Base-by-base conservation (phyloP, 495 filamentous ascomycete species). In the Hypoxylon fragiforme region DNA sequence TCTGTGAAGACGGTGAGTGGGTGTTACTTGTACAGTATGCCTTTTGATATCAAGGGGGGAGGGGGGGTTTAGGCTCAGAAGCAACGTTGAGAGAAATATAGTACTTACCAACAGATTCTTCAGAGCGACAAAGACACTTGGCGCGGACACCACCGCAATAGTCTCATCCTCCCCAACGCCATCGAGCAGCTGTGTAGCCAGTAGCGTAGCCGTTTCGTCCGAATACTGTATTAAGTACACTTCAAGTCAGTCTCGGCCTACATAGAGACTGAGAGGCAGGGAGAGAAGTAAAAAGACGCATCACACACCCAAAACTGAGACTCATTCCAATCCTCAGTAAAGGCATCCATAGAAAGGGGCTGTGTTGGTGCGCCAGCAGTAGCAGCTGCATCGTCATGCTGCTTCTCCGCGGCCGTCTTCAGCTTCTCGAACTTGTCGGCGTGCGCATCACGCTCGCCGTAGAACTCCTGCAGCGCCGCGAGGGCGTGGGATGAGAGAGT, bases 271-370 rank as follows among this genome's bases (percentile, higher is more conserved):
- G 24, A 28, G 4, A 28, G 24, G 4, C 24, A 28, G 4, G 24
- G 4, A 9, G 24, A 28, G 24, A 28, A 28, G 24, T 7, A 49
- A 36, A 31, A 15, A 60, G 24, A 44, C 15, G 36, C 18, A 43
- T 5, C 5, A 65, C 74, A 0, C 69, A 87, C 84, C 86, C 87
- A 89, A 62, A 92, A 91, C 66, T 92, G 89, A 46, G 80, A 85
- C 48, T 86, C 78, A 49, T 91, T 87, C 89, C 89, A 92, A 66
- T 92, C 85, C 72, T 92, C 89, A 0, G 74, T 71, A 66, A 92
- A 92, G 11, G 79, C 73, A 2, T 87, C 84, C 78, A 92, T 92
- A 4, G 78, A 83, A 22, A 88, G 53, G 31, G 70, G 64, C 15
- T 70, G 63, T 28, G 24, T 11, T 11, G 26, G 26, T 11, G 26